These are phyloP conservation scores for Coleophoma crateriformis DNA, from an alignment of 2,329 filamentous ascomycete species.

Conservation along the genomic window DNA sequence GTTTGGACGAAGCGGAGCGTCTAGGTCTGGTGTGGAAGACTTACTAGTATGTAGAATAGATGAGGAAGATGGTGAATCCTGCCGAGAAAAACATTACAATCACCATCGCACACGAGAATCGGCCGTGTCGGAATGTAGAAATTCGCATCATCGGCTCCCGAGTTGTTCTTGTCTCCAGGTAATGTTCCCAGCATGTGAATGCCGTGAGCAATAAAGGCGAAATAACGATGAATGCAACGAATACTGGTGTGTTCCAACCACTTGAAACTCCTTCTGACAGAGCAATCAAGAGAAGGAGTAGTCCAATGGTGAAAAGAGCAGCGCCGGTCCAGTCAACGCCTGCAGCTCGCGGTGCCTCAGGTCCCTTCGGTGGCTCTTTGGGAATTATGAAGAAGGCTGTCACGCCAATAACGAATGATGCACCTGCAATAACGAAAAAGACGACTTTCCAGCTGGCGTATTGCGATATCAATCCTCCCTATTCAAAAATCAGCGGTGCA, in stretches of 20 bases:
- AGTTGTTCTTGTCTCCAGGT: constrained; percentile 46
- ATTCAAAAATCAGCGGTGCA: constrained; percentile 26
- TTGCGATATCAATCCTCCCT: constrained; percentile 55
- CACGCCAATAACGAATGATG: constrained; percentile 50
- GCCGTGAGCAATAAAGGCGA: constrained; percentile 42
- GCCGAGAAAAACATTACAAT: constrained; percentile 64
- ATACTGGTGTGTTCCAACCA: constrained; percentile 61
- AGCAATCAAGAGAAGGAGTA: constrained; percentile 59
- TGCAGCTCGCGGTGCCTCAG: constrained; percentile 20
- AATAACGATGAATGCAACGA: constrained; percentile 50
- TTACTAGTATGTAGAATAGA: constrained; percentile 59
- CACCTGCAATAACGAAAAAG: constrained; percentile 58
- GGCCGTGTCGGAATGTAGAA: constrained; percentile 53
- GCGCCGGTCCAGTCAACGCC: constrained; percentile 64
- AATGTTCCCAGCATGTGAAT: constrained; percentile 36
- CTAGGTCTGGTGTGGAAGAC: neutral
- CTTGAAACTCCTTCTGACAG: constrained; percentile 65
- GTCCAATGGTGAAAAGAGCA: constrained; percentile 52
- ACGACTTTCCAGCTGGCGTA: constrained; percentile 63
- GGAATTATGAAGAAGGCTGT: constrained; percentile 58
- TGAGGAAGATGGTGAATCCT: constrained; percentile 61
- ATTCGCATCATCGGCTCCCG: constrained; percentile 60
- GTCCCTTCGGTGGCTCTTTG: constrained; percentile 30
- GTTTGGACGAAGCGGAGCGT: neutral
- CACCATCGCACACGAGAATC: constrained; percentile 57